A percentile compares a stretch with the other conserved stretches of the same genome.
These are phyloP conservation scores for Cryptosporidium sp. DNA, from an alignment of 169 alveolate genomes.

Conservation along the genomic window DNA sequence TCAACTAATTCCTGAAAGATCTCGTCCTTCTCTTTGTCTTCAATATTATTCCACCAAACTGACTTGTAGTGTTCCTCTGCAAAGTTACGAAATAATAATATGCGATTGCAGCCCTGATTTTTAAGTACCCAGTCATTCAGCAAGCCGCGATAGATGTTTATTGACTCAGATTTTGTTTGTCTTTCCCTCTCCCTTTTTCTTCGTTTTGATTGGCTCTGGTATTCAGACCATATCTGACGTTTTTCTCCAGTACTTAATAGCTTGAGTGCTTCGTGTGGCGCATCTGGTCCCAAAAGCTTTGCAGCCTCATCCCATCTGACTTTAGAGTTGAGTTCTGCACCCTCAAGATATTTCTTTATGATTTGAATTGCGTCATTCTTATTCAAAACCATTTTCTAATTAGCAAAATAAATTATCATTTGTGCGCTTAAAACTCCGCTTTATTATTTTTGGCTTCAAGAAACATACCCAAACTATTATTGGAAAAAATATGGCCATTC, in stretches of 20 bases:
- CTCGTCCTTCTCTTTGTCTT: conserved; percentile 56
- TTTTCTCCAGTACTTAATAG: conserved; percentile 65
- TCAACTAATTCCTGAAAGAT: conserved; percentile 68
- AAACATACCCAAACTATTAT: background rate
- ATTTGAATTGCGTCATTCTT: conserved; percentile 53
- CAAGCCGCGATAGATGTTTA: background rate
- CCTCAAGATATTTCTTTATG: conserved; percentile 23
- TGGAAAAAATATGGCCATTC: background rate
- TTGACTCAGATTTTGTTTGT: conserved; percentile 41
- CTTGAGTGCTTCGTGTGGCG: conserved; percentile 39
- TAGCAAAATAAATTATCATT: background rate
- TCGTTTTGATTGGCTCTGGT: conserved; percentile 65
- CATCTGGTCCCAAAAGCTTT: conserved; percentile 41
- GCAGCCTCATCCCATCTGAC: conserved; percentile 69
- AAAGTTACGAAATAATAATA: conserved; percentile 46
- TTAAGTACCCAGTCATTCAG: conserved; percentile 36
- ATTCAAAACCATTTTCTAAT: conserved; percentile 17
- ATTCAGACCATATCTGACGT: conserved; percentile 73
- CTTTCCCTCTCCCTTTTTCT: conserved; percentile 64
- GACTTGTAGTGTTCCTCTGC: conserved; percentile 15
- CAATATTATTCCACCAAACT: conserved; percentile 63
- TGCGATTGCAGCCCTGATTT: conserved; percentile 18
- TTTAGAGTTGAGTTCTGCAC: conserved; percentile 19
- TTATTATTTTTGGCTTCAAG: background rate
- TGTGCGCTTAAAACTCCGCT: conserved; percentile 3